A percentile compares a stretch with the other conserved stretches of the same genome.
phyloP scores from a whole-genome alignment of 1,139 yeast species.

The Debaryomycetaceae sp. region DNA sequence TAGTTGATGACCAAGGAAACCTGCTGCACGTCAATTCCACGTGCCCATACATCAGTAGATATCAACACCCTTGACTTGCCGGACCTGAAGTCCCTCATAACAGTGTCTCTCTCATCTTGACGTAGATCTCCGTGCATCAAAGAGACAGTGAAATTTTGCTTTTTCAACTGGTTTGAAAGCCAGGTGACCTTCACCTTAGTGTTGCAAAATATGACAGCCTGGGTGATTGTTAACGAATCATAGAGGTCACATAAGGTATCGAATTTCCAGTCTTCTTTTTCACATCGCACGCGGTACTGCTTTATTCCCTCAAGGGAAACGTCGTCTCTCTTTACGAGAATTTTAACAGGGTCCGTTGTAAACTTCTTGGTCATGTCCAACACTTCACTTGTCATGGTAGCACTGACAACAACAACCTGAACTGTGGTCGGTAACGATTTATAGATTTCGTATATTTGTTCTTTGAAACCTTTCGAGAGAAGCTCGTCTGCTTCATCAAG shows the following conservation, averaged over 20 bases:
- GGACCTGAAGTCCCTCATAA: conserved; percentile 82
- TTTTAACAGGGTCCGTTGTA: conserved; percentile 87
- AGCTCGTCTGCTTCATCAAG: conserved; percentile 96
- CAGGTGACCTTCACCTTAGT: conserved; percentile 91
- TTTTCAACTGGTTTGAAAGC: conserved; percentile 73
- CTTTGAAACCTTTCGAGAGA: conserved; percentile 86
- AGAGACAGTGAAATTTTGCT: conserved; percentile 82
- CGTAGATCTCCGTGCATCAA: conserved; percentile 98
- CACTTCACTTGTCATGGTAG: conserved; percentile 85
- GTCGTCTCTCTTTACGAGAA: conserved; percentile 86
- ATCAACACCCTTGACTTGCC: conserved; percentile 82
- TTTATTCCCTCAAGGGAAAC: conserved; percentile 85
- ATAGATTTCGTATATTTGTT: conserved; percentile 87
- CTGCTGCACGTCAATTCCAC: conserved; percentile 97
- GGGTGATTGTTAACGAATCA: conserved; percentile 91
- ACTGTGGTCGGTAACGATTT: conserved; percentile 72
- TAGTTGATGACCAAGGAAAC: conserved; percentile 93
- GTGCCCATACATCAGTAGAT: conserved; percentile 96
- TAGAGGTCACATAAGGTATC: conserved; percentile 91
- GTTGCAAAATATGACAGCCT: conserved; percentile 94
- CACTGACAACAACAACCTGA: conserved; percentile 93
- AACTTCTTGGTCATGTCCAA: conserved; percentile 82
- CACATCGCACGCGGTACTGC: conserved; percentile 83
- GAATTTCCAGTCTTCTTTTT: conserved; percentile 92
- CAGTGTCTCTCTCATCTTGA: conserved; percentile 83